Conservation (phyloP, 2,329 filamentous ascomycete genomes). For the Gaeumannomyces tritici region DNA sequence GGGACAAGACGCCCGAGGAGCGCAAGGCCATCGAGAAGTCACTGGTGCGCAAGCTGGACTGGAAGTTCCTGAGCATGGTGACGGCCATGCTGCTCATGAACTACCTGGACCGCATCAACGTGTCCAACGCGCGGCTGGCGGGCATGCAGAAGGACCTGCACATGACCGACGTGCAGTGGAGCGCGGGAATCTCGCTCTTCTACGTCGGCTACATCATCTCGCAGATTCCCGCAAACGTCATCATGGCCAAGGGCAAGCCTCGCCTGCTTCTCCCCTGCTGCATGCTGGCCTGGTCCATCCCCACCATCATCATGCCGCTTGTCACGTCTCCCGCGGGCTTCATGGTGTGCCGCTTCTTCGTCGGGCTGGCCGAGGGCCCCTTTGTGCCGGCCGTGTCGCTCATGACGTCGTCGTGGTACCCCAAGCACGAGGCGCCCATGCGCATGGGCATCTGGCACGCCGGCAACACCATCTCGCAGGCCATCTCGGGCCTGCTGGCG, state of each 20-base stretch:
- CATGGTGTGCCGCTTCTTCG: conserved; percentile 24
- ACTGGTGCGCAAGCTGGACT: conserved; percentile 41
- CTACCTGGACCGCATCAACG: neutral
- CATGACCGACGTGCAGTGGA: conserved; percentile 25
- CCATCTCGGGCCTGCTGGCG: neutral
- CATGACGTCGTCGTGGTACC: conserved; percentile 37
- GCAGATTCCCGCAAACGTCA: conserved; percentile 34
- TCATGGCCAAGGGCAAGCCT: conserved; percentile 21
- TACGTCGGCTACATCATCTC: conserved; percentile 36
- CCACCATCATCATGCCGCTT: neutral
- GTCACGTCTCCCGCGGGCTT: conserved; percentile 14
- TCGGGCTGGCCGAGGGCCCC: conserved; percentile 37
- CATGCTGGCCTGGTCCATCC: neutral
- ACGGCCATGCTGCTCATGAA: neutral
- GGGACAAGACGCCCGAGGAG: neutral
- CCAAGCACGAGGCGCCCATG: conserved; percentile 29
- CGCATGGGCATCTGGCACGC: conserved; percentile 32
- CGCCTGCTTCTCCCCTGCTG: neutral
- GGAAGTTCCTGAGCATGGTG: conserved; percentile 13
- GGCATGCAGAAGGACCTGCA: conserved; percentile 25
- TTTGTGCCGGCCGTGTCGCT: conserved; percentile 24
- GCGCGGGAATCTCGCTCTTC: conserved; percentile 28
- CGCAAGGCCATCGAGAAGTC: neutral
- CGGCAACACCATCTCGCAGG: conserved; percentile 1
- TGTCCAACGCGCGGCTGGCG: conserved; percentile 15